Conservation (phyloP, 768 basidiomycete species). For the Tulasnella sp. region DNA sequence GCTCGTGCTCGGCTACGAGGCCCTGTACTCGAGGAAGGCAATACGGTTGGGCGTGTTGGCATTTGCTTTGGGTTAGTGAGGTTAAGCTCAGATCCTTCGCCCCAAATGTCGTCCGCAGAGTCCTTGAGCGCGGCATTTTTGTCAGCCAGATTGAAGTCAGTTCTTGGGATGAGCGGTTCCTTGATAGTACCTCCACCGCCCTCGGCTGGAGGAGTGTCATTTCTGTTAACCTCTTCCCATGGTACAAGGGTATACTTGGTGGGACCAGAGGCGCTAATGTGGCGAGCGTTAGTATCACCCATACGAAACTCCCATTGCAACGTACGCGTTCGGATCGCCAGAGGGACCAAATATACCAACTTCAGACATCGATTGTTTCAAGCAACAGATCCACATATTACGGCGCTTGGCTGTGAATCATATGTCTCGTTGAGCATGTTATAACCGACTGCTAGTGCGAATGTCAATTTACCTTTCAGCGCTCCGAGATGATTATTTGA, state of each 20-base stretch:
- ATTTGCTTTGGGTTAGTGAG: slow-evolving; percentile 11
- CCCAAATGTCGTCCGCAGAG: slow-evolving; percentile 43
- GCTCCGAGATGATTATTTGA: slow-evolving; percentile 77
- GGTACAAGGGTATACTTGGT: slow-evolving; percentile 71
- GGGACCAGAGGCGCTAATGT: slow-evolving; percentile 48
- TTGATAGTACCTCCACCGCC: slow-evolving; percentile 43
- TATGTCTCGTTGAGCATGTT: neutral
- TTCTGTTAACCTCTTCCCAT: slow-evolving; percentile 58
- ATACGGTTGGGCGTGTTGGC: slow-evolving; percentile 6
- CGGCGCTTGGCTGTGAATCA: slow-evolving; percentile 63
- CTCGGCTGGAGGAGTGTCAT: slow-evolving; percentile 35
- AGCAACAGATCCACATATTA: slow-evolving; percentile 90
- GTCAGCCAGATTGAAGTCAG: slow-evolving; percentile 59
- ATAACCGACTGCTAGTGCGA: neutral
- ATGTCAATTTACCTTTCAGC: slow-evolving; percentile 58
- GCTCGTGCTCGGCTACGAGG: neutral
- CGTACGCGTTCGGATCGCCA: slow-evolving; percentile 45
- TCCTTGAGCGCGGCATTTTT: slow-evolving; percentile 54
- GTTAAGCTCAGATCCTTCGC: slow-evolving; percentile 41
- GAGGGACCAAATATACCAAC: slow-evolving; percentile 62
- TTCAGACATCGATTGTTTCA: slow-evolving; percentile 72
- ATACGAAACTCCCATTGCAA: neutral
- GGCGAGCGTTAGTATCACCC: neutral
- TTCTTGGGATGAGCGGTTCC: slow-evolving; percentile 43
- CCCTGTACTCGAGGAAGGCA: slow-evolving; percentile 1